Evolutionary conservation across 2,329 filamentous ascomycete genomes (phyloP), one percentile per base, ranked within the genome.

Genomic region (Dryadomyces sulphureus): DNA sequence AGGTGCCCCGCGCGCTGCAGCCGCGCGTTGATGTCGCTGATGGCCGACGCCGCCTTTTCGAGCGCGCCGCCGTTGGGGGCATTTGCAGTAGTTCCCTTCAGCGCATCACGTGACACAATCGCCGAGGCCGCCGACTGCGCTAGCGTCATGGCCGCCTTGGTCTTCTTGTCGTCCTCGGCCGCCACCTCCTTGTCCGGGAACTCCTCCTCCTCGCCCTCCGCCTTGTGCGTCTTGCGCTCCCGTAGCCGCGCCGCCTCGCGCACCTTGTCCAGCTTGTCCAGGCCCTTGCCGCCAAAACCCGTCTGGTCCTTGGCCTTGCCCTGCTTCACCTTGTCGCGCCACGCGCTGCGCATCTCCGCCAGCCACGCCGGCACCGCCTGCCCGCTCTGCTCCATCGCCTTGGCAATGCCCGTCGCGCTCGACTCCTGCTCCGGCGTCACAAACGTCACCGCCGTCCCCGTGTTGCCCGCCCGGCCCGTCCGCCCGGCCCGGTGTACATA

Each of bases 401-500:
- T 94, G 48, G 81, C 80, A 50, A 95, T 86, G 54, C 93, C 88
- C 11, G 85, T 75, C 2, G 92, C 84, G 57, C 85, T 95, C 52
- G 86, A 86, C 58, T 94, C 89, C 61, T 98, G 89, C 41, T 93
- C 85, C 38, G 86, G 82, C 0, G 87, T 93, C 48, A 98, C 70
- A 58, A 96, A 94, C 0, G 92, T 98, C 43, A 98, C 85, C 0
- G 92, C 92, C 35, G 88, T 94, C 52, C 92, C 92, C 20, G 79
- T 94, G 57, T 95, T 94, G 36, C 92, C 92, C 40, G 92, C 92
- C 59, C 92, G 82, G 11, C 92, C 92, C 7, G 92, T 96, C 55
- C 92, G 85, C 41, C 92, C 92, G 46, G 85, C 87, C 52, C 92
- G 82, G 61, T 95, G 92, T 36, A 96, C 90, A 57, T 96, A 96